Percentiles rank a stretch among this genome's conserved stretches.
Conservation (phyloP, 2,329 filamentous ascomycete species). For the Fusarium sp. region DNA sequence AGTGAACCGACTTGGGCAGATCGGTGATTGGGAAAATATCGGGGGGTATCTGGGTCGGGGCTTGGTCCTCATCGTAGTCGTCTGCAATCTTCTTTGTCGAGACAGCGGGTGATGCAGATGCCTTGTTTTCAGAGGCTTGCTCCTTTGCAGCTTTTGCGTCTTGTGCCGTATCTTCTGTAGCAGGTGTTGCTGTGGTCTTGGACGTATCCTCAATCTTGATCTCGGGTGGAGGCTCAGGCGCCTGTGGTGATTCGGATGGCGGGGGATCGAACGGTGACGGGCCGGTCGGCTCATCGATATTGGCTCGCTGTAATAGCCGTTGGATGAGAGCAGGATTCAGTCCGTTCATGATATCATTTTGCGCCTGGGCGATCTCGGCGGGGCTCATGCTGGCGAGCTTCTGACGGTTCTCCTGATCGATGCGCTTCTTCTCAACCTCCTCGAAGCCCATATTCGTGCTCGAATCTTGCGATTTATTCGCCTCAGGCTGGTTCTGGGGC, state of each 20-base stretch:
- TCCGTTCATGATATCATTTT: constrained; percentile 80
- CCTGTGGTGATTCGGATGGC: constrained; percentile 25
- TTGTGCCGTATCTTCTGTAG: not conserved
- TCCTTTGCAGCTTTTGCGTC: constrained; percentile 1
- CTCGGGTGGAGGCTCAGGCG: constrained; percentile 39
- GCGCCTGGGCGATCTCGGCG: constrained; percentile 83
- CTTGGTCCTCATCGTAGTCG: constrained; percentile 55
- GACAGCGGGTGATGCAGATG: not conserved
- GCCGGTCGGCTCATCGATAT: constrained; percentile 71
- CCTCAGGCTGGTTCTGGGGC: constrained; percentile 2
- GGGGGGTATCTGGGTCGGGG: constrained; percentile 53
- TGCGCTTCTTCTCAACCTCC: constrained; percentile 73
- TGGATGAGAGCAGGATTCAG: constrained; percentile 82
- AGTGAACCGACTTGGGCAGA: constrained; percentile 64
- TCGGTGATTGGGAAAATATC: constrained; percentile 57
- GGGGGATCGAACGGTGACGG: constrained; percentile 56
- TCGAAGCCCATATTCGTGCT: constrained; percentile 43
- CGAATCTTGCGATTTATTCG: not conserved
- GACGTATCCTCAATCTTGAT: constrained; percentile 50
- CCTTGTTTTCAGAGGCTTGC: not conserved
- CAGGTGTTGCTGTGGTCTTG: constrained; percentile 14
- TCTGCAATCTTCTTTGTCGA: constrained; percentile 43
- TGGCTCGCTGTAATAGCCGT: constrained; percentile 79
- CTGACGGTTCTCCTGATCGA: constrained; percentile 84
- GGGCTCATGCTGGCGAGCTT: constrained; percentile 81